Evolutionary conservation across 2,329 filamentous ascomycete species (phyloP).

Genomic region (Xylaria sp.): DNA sequence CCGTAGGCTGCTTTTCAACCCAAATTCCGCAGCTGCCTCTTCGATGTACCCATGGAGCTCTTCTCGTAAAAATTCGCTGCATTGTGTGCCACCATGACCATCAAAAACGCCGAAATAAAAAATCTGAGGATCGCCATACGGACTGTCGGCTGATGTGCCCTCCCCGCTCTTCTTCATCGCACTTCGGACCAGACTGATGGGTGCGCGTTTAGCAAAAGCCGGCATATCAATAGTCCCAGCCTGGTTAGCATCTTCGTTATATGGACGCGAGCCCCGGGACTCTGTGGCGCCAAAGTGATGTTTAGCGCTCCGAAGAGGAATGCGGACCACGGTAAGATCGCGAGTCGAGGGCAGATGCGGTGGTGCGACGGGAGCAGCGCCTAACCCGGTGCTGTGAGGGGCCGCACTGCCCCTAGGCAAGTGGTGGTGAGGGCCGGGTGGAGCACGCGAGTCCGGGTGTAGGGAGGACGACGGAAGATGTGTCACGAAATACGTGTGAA

Average conservation of each 20-base stretch:
- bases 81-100: constrained; percentile 91
- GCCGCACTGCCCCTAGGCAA: constrained; percentile 86
- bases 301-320: constrained; percentile 91
- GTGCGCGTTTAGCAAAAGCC: constrained; percentile 86
- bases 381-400: constrained; percentile 72
- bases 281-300: constrained; percentile 90
- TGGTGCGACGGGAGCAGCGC: constrained; percentile 68
- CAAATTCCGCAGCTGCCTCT: constrained; percentile 79
- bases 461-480: constrained; percentile 93
- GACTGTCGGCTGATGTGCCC: constrained; percentile 77
- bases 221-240: constrained; percentile 94
- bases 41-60: constrained; percentile 91
- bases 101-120: constrained; percentile 99
- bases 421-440: constrained; percentile 78
- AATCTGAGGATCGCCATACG: constrained; percentile 90
- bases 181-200: constrained; percentile 67
- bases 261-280: constrained; percentile 82
- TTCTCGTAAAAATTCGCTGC: constrained; percentile 86
- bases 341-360: constrained; percentile 70
- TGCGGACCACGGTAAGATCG: constrained; percentile 93
- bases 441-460: constrained; percentile 81
- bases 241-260: constrained; percentile 95
- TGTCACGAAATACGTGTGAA: constrained; percentile 98
- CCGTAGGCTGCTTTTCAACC: constrained; percentile 79
- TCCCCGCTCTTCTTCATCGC: constrained; percentile 64